phyloP scores from a whole-genome alignment of 805 yeast species.

The Saccharomycopsis microspora region DNA sequence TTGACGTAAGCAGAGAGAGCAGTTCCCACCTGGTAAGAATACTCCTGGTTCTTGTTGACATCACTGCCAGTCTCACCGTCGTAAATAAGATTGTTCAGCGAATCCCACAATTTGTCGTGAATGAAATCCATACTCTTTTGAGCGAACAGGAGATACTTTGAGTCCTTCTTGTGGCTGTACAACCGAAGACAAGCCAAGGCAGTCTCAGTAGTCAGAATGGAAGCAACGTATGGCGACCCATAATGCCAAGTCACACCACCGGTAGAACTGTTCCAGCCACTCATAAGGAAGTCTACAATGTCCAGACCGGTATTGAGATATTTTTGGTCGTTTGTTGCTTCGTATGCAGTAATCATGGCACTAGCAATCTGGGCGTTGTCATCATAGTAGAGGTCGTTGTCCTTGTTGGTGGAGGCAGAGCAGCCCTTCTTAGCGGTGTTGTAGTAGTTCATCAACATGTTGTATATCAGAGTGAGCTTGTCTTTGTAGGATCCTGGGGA shows the following conservation, averaged over 20 bases:
- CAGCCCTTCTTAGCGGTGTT: conserved; percentile 39
- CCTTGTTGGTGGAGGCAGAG: conserved; percentile 56
- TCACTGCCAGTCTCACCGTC: conserved; percentile 44
- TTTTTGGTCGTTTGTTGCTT: conserved; percentile 45
- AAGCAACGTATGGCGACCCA: conserved; percentile 43
- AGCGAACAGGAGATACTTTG: conserved; percentile 45
- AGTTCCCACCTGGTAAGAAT: conserved; percentile 61
- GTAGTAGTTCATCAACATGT: conserved; percentile 37
- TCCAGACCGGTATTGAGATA: conserved; percentile 47
- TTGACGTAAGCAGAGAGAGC: conserved; percentile 43
- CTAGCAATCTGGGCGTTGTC: conserved; percentile 69
- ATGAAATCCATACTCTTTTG: conserved; percentile 49
- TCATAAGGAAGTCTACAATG: conserved; percentile 48
- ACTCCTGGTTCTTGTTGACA: conserved; percentile 39
- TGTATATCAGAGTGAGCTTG: conserved; percentile 43
- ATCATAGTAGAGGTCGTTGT: conserved; percentile 57
- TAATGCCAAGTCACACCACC: conserved; percentile 68
- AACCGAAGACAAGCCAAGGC: conserved; percentile 52
- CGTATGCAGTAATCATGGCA: conserved; percentile 54
- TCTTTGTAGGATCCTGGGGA: conserved; percentile 27
- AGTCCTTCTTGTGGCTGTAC: conserved; percentile 38
- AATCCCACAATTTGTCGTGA: conserved; percentile 38
- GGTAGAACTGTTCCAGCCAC: conserved; percentile 45
- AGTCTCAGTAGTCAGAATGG: conserved; percentile 59
- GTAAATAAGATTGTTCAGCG: conserved; percentile 40